Conservation (phyloP, 192 early-diverging fungal species). For the Coemansia sp. region DNA sequence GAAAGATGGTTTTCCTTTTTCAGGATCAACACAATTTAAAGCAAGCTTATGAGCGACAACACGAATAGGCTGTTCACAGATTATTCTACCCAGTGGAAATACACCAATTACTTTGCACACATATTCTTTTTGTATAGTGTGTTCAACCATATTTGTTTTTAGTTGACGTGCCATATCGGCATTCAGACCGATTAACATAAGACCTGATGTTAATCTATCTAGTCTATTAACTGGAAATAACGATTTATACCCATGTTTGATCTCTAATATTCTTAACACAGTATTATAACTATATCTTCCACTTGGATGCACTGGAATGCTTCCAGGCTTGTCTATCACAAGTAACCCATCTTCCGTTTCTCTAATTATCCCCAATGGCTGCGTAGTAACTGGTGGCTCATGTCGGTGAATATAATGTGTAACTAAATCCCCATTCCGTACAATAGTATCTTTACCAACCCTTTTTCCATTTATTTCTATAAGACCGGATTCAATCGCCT, state of each 20-base stretch:
- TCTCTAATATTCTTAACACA: slow-evolving; percentile 64
- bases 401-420: slow-evolving; percentile 87
- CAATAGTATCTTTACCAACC: slow-evolving; percentile 59
- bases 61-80: slow-evolving; percentile 80
- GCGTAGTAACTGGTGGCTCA: slow-evolving; percentile 83
- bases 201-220: slow-evolving; percentile 91
- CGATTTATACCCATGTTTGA: slow-evolving; percentile 59
- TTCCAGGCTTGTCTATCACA: slow-evolving; percentile 87
- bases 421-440: slow-evolving; percentile 79
- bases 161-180: slow-evolving; percentile 61
- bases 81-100: slow-evolving; percentile 66
- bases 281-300: slow-evolving; percentile 91
- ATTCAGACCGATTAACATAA: slow-evolving; percentile 76
- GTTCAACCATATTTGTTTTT: slow-evolving; percentile 62
- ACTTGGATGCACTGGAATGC: slow-evolving; percentile 78
- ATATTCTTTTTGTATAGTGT: slow-evolving; percentile 83
- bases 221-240: slow-evolving; percentile 80
- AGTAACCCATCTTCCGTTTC: slow-evolving; percentile 64
- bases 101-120: slow-evolving; percentile 81
- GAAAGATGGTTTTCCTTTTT: slow-evolving; percentile 75
- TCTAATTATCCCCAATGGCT: slow-evolving; percentile 64
- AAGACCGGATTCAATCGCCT: slow-evolving; percentile 77
- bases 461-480: slow-evolving; percentile 74
- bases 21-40: slow-evolving; percentile 76
- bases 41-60: slow-evolving; percentile 84